These are phyloP conservation scores for Coprinopsis strossmayeri DNA, from an alignment of 768 basidiomycete genomes.

Conservation along the genomic window DNA sequence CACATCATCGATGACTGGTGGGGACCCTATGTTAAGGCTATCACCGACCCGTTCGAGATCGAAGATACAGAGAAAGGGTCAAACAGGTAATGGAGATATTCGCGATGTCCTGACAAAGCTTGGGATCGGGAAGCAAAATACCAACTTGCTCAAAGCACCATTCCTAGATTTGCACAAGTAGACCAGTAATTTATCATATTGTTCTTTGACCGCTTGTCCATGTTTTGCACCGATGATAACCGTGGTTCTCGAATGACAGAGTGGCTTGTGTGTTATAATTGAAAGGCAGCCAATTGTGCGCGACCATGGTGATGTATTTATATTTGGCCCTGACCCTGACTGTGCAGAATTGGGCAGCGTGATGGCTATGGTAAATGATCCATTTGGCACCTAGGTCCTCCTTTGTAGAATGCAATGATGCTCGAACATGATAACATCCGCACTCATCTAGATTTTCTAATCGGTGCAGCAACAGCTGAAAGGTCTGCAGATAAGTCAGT, in stretches of 20 bases:
- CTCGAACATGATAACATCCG: background rate
- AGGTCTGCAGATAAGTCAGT: background rate
- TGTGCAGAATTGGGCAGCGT: no score
- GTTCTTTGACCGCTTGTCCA: no score
- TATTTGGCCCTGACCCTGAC: no score
- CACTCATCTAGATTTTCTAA: background rate
- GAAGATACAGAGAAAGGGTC: slow-evolving; percentile 1
- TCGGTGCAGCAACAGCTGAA: background rate
- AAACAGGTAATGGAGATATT: slow-evolving; percentile 52
- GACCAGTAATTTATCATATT: background rate
- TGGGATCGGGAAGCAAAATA: slow-evolving; percentile 73
- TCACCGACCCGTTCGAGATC: slow-evolving; percentile 51
- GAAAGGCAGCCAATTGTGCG: no score
- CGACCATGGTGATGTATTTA: no score
- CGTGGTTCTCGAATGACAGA: no score
- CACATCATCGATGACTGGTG: slow-evolving; percentile 40
- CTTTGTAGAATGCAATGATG: background rate
- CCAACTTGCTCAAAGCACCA: slow-evolving; percentile 62
- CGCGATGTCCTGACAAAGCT: slow-evolving; percentile 75
- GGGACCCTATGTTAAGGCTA: slow-evolving; percentile 29
- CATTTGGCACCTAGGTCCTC: no score
- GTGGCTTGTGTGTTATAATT: no score
- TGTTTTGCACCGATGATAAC: no score
- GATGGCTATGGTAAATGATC: no score
- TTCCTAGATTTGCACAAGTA: slow-evolving; percentile 42